Percentiles rank a stretch among this genome's conserved stretches.
These are phyloP conservation scores for Endocarpon pusillum DNA, from an alignment of 495 filamentous ascomycete genomes.

Conservation along the genomic window DNA sequence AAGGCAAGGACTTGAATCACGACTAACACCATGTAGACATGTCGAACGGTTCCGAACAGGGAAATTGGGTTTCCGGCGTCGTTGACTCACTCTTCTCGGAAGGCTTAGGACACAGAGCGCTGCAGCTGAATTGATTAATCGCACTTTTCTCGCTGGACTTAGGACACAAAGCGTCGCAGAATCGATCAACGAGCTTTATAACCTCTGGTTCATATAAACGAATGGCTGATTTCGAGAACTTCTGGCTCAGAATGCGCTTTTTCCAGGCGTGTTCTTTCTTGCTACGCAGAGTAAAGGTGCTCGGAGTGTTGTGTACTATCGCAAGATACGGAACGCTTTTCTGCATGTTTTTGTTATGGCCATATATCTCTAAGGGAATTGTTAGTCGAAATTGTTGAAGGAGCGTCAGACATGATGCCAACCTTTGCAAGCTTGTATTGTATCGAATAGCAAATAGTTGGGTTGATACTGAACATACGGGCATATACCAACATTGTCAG, in stretches of 20 bases:
- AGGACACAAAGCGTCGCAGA: too few species aligned
- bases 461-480: slow-evolving; percentile 7
- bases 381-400: too few species aligned
- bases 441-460: slow-evolving; percentile 5
- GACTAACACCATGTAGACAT: too few species aligned
- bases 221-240: slow-evolving; percentile 20
- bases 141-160: too few species aligned
- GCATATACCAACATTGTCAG: background rate
- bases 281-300: background rate
- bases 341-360: slow-evolving; percentile 10
- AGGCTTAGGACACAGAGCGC: too few species aligned
- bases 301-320: background rate
- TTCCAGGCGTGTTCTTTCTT: slow-evolving; percentile 22
- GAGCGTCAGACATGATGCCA: too few species aligned
- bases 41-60: too few species aligned
- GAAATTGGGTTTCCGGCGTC: too few species aligned
- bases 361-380: slow-evolving; percentile 21
- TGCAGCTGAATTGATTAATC: too few species aligned
- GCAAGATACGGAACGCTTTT: slow-evolving; percentile 14
- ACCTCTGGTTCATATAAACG: slow-evolving; percentile 5
- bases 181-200: too few species aligned
- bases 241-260: slow-evolving; percentile 19
- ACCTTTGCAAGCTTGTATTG: slow-evolving; percentile 3
- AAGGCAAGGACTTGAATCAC: too few species aligned
- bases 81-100: too few species aligned